A percentile compares a stretch with the other conserved stretches of the same genome.
Evolutionary conservation across 345 rosid species (phyloP).

Genomic region (Cardiospermum halicacabum): DNA sequence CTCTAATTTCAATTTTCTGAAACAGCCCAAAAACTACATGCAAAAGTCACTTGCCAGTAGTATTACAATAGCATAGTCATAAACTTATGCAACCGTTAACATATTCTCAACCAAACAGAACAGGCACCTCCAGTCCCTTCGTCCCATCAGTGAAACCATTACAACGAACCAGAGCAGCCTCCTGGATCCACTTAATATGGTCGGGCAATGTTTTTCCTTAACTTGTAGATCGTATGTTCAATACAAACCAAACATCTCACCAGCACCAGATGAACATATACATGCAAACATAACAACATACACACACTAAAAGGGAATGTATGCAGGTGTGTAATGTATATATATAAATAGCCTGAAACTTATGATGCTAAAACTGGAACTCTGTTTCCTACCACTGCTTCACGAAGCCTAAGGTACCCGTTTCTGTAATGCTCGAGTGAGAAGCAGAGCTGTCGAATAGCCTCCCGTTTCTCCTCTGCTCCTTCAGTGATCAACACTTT

Average conservation of each 20-base stretch:
- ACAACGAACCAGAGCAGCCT: background rate
- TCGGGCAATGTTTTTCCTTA: background rate
- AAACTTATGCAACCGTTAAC: background rate
- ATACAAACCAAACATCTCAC: background rate
- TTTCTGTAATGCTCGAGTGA: constrained; percentile 62
- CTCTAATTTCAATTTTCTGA: too few species aligned
- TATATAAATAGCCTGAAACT: background rate
- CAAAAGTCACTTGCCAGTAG: background rate
- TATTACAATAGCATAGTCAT: background rate
- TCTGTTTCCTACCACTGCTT: constrained; percentile 35
- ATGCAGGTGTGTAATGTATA: background rate
- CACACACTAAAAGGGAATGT: background rate
- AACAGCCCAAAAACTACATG: background rate
- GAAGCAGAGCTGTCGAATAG: constrained; percentile 64
- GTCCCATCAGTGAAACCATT: background rate
- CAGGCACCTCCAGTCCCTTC: background rate
- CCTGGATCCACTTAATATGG: background rate
- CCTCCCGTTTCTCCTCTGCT: constrained; percentile 71
- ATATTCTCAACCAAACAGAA: background rate
- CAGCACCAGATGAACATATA: background rate
- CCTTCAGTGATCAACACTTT: constrained; percentile 37
- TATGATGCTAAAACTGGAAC: constrained; percentile 24
- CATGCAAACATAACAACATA: background rate
- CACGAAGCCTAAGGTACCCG: constrained; percentile 41
- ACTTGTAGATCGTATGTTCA: background rate